Conservation (phyloP, 257 asterid species). For the Dorcoceras hygrometricum region DNA sequence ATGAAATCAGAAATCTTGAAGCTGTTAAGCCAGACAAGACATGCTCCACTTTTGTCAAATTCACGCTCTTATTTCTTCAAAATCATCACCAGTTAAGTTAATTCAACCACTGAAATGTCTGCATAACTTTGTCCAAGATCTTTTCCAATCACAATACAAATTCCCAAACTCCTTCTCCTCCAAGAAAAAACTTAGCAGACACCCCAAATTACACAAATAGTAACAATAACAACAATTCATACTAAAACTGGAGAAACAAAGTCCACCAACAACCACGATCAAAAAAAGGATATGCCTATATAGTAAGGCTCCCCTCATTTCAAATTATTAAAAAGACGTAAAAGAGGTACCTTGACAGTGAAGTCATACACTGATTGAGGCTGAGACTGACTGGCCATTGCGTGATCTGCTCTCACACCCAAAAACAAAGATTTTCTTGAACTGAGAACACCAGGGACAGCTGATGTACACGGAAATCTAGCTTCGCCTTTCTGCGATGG, state of each 20-base stretch:
- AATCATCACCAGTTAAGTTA: too few relatives aligned
- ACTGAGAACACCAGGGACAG: neutral
- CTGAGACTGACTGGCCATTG: slow-evolving; percentile 64
- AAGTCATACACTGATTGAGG: slow-evolving; percentile 82
- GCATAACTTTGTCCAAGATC: neutral
- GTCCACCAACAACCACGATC: neutral
- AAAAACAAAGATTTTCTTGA: slow-evolving; percentile 4
- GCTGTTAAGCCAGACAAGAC: neutral
- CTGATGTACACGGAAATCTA: slow-evolving; percentile 6
- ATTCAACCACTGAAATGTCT: neutral
- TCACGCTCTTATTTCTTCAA: neutral
- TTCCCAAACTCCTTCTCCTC: neutral
- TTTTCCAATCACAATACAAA: neutral
- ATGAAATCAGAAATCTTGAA: neutral
- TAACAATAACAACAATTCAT: neutral
- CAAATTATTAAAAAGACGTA: neutral
- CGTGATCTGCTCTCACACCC: slow-evolving; percentile 23
- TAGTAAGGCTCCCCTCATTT: neutral
- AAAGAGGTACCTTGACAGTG: slow-evolving; percentile 64
- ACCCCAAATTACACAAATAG: neutral
- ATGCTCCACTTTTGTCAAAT: neutral
- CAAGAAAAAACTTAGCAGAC: neutral
- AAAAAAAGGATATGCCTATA: neutral
- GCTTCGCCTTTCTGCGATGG: slow-evolving; percentile 12
- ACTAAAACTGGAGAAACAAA: neutral